Evolutionary conservation across 1,284 basidiomycete genomes (phyloP), one percentile per base, ranked within the genome.

Genomic region (Wolfiporia cocos): DNA sequence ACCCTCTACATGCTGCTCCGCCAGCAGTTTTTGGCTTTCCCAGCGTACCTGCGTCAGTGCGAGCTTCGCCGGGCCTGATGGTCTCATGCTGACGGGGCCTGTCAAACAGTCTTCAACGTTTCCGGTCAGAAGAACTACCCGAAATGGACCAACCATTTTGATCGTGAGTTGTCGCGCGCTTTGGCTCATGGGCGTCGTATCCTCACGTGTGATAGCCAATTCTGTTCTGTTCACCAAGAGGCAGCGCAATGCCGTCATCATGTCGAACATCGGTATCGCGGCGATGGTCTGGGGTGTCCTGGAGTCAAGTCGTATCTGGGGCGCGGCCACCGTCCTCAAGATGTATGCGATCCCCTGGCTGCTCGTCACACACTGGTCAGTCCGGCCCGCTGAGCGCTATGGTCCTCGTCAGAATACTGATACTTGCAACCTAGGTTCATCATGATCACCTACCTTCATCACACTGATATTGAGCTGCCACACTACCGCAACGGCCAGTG

Each of bases 11-110:
- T 69, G 65, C 62, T 78, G 32, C 52, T 78, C 39, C 65, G 71
- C 14, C 72, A 74, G 51, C 90, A 93, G 63, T 67, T 88, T 10
- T 70, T 86, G 17, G 89, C 87, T 3, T 90, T 86, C 64, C 75
- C 71, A 14, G 74, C 77, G 45, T 89, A 87, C 65, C 78, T 87
- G 43, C 58, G 70, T 69, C 57, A 57, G 66, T n/a, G n/a, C n/a
- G n/a, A n/a, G n/a, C n/a, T n/a, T n/a, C n/a, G n/a, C n/a, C n/a
- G n/a, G n/a, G n/a, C n/a, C n/a, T n/a, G n/a, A n/a, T n/a, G n/a
- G n/a, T n/a, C n/a, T n/a, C n/a, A 9, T 3, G 17, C 34, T 36
- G 21, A 32, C 32, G 18, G 7, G 5, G 12, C 5, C 29, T 41
- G 40, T 38, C 31, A 37, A 30, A 19, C 39, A 73, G 73, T 81